These are phyloP conservation scores for Apophysomyces trapeziformis DNA, from an alignment of 371 early-diverging fungal genomes.

Conservation along the genomic window DNA sequence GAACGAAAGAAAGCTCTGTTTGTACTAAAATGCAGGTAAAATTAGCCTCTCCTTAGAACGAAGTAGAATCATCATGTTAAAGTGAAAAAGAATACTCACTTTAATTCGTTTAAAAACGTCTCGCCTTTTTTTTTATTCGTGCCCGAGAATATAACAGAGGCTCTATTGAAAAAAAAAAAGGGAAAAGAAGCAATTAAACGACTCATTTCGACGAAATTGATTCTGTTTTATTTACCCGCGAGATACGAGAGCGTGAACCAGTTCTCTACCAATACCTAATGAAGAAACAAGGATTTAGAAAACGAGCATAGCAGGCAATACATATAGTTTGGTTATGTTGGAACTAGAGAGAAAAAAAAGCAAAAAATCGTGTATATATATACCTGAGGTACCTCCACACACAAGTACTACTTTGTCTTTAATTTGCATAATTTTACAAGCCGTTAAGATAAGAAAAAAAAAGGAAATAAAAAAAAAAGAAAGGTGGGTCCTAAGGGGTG, in stretches of 20 bases:
- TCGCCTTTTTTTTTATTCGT: slow-evolving; percentile 34
- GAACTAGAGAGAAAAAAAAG: no score
- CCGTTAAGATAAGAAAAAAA: no score
- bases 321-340: no score
- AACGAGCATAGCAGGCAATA: no score
- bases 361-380: not conserved
- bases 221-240: slow-evolving; percentile 23
- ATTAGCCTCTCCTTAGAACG: no score
- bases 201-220: not conserved
- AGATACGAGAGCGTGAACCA: slow-evolving; percentile 17
- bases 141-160: slow-evolving; percentile 34
- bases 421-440: slow-evolving; percentile 16
- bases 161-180: slow-evolving; percentile 17
- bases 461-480: not conserved
- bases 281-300: no score
- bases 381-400: slow-evolving; percentile 42
- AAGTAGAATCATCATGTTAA: not conserved
- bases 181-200: not conserved
- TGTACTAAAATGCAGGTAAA: not conserved
- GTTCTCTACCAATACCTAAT: slow-evolving; percentile 37
- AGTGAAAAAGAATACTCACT: not conserved
- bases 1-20: slow-evolving; percentile 37
- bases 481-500: not conserved
- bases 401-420: slow-evolving; percentile 26
- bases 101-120: slow-evolving; percentile 15